Evolutionary conservation across 2,329 filamentous ascomycete species (phyloP), one percentile per base, ranked within the genome.

Genomic region (Penicillium sp.): DNA sequence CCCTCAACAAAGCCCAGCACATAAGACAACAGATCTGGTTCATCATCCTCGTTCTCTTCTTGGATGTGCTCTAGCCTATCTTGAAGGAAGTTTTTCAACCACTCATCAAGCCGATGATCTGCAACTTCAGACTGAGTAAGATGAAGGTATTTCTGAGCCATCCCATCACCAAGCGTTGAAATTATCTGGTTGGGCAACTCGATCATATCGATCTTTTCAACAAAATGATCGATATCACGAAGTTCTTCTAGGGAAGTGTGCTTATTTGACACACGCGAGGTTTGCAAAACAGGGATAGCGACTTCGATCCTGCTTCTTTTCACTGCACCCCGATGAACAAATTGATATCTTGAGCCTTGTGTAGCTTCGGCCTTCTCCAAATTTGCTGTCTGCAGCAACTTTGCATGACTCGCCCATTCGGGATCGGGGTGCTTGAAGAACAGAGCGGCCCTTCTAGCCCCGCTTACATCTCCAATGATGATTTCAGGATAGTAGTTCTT

Each of bases 401-500:
- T 83, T 9, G 93, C 80, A 64, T 86, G 85, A 54, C 82, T 79
- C 53, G 86, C 83, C 92, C 92, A 96, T 75, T 89, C 84, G 3
- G 80, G 78, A 69, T 93, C 88, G n/a, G 90, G 90, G 68, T 91
- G 88, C 81, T 88, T 71, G 61, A 69, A 72, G 49, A 66, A 74
- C 60, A 68, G 72, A 54, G 64, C 75, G 69, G 69, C 66, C 60
- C 69, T 67, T 23, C 67, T 70, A 37, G 69, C 62, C 21, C 67
- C 79, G 29, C 85, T 83, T 4, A 84, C 80, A 62, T 89, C 88
- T 23, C 88, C 90, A 14, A 93, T 83, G 58, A 96, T 91, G 54
- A 96, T 91, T 71, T 96, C 91, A 0, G 92, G 91, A 67, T 93
- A 96, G 73, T 93, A 96, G 71, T 93, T 91, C 70, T 95, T 95